phyloP scores from a whole-genome alignment of 202 grass and related monocot genomes.

The Schoenoplectus tabernaemontani region DNA sequence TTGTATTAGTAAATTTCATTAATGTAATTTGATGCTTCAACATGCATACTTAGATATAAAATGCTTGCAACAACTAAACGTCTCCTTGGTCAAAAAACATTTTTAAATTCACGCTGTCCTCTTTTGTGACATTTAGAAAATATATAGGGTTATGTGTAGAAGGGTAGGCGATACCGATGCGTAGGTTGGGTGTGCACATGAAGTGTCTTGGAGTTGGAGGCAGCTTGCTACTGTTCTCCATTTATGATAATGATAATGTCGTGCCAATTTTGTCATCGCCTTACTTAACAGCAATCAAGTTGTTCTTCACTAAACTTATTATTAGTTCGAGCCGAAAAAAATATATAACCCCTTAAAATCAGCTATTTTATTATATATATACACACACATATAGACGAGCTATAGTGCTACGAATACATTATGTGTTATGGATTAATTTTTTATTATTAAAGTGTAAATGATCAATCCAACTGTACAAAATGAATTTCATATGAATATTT shows the following conservation, averaged over 20 bases:
- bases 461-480: too few species aligned
- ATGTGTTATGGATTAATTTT: too few species aligned
- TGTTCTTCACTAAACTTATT: not conserved
- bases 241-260: not conserved
- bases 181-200: too few species aligned
- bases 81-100: too few species aligned
- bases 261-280: not conserved
- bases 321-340: not conserved
- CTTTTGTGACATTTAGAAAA: not conserved
- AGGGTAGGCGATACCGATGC: not conserved
- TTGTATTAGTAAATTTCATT: not conserved
- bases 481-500: too few species aligned
- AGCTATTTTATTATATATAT: too few species aligned
- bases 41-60: not conserved
- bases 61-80: too few species aligned
- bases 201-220: not conserved
- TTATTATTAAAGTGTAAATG: too few species aligned
- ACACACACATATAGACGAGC: too few species aligned
- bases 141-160: not conserved
- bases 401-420: too few species aligned
- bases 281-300: not conserved
- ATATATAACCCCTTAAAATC: too few species aligned
- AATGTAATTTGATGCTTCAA: not conserved
- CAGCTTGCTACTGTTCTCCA: not conserved
- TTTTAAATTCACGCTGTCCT: too few species aligned